These are phyloP conservation scores for Candida nonsorbophila DNA, from an alignment of 805 yeast species.

Conservation along the genomic window DNA sequence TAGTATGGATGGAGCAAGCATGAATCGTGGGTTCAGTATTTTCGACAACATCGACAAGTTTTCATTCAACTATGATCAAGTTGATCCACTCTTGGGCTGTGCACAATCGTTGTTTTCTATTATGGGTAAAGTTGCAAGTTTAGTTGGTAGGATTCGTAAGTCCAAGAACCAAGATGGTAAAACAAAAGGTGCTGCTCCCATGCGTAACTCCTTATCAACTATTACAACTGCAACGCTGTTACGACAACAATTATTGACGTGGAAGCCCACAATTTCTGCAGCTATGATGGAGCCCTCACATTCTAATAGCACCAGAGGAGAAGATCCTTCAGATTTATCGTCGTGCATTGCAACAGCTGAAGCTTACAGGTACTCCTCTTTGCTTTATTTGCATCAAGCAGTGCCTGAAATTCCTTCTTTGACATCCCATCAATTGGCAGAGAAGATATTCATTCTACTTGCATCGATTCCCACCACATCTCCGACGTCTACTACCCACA, in stretches of 20 bases:
- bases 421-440: conserved; percentile 52
- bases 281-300: conserved; percentile 26
- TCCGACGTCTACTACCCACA: conserved; percentile 52
- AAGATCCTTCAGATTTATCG: conserved; percentile 44
- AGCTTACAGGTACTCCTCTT: conserved; percentile 56
- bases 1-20: conserved; percentile 6
- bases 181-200: neutral
- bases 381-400: conserved; percentile 61
- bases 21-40: conserved; percentile 15
- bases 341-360: conserved; percentile 67
- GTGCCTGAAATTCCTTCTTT: conserved; percentile 63
- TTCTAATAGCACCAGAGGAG: conserved; percentile 7
- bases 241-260: conserved; percentile 45
- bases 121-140: conserved; percentile 57
- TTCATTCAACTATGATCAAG: conserved; percentile 28
- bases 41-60: conserved; percentile 38
- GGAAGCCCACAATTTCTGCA: conserved; percentile 49
- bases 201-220: conserved; percentile 37
- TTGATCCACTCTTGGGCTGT: conserved; percentile 66
- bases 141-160: conserved; percentile 46
- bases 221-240: conserved; percentile 53
- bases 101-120: conserved; percentile 60
- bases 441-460: conserved; percentile 51
- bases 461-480: conserved; percentile 61
- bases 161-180: conserved; percentile 14